Conservation (phyloP, 345 rosid species). For the Eucalyptus decipiens region DNA sequence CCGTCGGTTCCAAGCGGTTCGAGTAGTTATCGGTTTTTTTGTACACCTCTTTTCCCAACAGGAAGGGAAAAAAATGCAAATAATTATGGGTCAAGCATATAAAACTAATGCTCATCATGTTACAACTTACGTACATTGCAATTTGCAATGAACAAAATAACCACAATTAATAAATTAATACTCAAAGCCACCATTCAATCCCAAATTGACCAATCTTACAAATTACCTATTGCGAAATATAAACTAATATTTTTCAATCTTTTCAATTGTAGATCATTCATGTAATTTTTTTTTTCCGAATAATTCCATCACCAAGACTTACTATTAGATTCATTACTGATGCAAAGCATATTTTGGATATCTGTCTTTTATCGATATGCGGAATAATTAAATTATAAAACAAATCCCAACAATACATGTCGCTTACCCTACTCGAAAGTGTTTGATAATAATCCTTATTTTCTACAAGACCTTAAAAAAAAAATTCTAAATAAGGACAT, state of each 20-base stretch:
- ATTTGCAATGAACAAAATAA: too few relatives aligned
- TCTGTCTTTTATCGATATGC: fast-evolving
- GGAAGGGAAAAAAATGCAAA: too few relatives aligned
- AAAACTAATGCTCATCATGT: too few relatives aligned
- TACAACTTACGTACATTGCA: too few relatives aligned
- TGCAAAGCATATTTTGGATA: not conserved
- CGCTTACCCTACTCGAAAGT: not conserved
- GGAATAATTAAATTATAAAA: not conserved
- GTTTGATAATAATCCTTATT: not conserved
- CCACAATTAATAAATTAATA: too few relatives aligned
- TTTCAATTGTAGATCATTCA: not conserved
- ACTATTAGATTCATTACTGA: not conserved
- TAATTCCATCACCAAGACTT: not conserved
- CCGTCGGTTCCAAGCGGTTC: fast-evolving
- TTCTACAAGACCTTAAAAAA: fast-evolving
- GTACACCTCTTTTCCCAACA: too few relatives aligned
- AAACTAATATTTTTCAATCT: too few relatives aligned
- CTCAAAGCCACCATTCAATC: too few relatives aligned
- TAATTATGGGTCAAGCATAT: too few relatives aligned
- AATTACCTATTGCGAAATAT: too few relatives aligned
- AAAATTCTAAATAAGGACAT: fast-evolving
- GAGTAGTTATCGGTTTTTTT: too few relatives aligned
- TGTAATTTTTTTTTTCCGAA: not conserved
- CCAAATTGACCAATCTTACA: too few relatives aligned
- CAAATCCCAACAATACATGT: not conserved